phyloP scores from a whole-genome alignment of 2,329 filamentous ascomycete species.

The Trichoderma brevicompactum region DNA sequence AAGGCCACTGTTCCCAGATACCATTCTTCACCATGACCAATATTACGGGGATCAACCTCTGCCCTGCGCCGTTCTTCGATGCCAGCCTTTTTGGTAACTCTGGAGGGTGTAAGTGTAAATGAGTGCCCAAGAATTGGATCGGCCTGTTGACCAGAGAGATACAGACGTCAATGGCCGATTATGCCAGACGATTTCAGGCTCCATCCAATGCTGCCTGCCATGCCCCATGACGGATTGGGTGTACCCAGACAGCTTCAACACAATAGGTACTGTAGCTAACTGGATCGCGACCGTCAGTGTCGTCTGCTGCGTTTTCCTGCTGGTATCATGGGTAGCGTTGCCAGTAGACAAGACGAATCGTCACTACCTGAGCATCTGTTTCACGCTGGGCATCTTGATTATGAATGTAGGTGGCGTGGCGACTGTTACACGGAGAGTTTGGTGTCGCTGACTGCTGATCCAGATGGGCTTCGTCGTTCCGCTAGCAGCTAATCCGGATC shows the following conservation, averaged over 20 bases:
- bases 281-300: constrained; percentile 81
- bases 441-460: constrained; percentile 32
- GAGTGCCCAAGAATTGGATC: neutral
- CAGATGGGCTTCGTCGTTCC: constrained; percentile 91
- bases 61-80: constrained; percentile 72
- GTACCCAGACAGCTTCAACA: constrained; percentile 63
- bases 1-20: neutral
- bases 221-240: constrained; percentile 85
- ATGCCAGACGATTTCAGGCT: constrained; percentile 54
- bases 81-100: constrained; percentile 59
- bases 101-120: constrained; percentile 65
- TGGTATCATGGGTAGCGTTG: constrained; percentile 78
- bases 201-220: constrained; percentile 78
- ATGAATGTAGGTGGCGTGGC: constrained; percentile 69
- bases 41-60: constrained; percentile 53
- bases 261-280: constrained; percentile 69
- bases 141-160: constrained; percentile 13
- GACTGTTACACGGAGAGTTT: neutral
- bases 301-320: constrained; percentile 72
- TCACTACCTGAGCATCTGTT: constrained; percentile 90
- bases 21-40: constrained; percentile 37
- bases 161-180: constrained; percentile 63
- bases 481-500: constrained; percentile 73
- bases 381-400: constrained; percentile 74
- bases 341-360: constrained; percentile 88